phyloP scores from a whole-genome alignment of 2,329 filamentous ascomycete species.

The Colletotrichum sp. region DNA sequence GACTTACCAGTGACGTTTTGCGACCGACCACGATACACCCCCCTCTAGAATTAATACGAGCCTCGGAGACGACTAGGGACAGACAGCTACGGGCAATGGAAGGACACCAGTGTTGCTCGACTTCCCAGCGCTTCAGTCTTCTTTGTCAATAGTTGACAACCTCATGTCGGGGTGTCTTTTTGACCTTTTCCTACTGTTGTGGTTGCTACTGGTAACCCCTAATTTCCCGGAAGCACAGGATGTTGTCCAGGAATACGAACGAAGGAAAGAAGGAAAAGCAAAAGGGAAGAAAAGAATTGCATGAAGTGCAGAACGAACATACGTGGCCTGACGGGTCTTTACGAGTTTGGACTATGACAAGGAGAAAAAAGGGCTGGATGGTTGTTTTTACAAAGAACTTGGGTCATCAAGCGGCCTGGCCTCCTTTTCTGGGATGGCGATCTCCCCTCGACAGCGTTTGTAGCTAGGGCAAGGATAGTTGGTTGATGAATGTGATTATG shows the following conservation, averaged over 20 bases:
- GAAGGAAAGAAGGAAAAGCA: background rate
- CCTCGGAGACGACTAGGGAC: background rate
- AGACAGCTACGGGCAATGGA: background rate
- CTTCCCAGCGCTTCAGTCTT: background rate
- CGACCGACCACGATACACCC: slow-evolving; percentile 5
- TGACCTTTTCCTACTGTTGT: background rate
- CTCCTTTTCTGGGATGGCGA: background rate
- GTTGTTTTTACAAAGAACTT: background rate
- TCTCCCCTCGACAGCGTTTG: background rate
- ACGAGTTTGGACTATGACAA: slow-evolving; percentile 12
- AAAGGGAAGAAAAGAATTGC: background rate
- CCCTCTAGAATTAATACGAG: slow-evolving; percentile 11
- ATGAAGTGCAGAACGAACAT: background rate
- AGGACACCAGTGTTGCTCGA: background rate
- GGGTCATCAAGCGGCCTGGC: background rate
- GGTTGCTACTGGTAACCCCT: background rate
- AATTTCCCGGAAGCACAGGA: background rate
- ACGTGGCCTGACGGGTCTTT: background rate
- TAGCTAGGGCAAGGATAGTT: background rate
- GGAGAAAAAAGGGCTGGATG: background rate
- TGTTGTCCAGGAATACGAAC: background rate
- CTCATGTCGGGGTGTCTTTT: background rate
- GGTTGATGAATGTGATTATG: slow-evolving; percentile 4
- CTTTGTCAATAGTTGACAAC: background rate
- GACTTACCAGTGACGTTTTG: slow-evolving; percentile 21